Percentiles rank a stretch among this genome's conserved stretches.
These are phyloP conservation scores for Mycena latifolia DNA, from an alignment of 768 basidiomycete species.

Conservation along the genomic window DNA sequence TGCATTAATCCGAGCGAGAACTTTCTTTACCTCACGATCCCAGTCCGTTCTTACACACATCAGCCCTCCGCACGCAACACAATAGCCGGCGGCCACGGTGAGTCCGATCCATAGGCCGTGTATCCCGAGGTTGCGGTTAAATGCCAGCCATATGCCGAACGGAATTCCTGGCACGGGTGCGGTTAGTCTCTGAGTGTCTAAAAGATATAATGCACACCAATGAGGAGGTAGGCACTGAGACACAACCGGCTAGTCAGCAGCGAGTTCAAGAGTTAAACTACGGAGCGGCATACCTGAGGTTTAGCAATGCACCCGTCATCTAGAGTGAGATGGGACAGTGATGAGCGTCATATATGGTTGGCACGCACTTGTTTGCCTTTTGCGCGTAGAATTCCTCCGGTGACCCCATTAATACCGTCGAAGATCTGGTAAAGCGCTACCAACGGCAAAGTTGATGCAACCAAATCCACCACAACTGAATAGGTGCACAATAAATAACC, in stretches of 20 bases:
- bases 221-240: conserved; percentile 79
- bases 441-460: conserved; percentile 79
- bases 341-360: too few relatives aligned
- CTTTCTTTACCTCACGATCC: conserved; percentile 75
- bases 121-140: conserved; percentile 67
- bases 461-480: conserved; percentile 66
- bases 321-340: too few relatives aligned
- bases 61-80: conserved; percentile 64
- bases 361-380: conserved; percentile 75
- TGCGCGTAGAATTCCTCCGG: conserved; percentile 85
- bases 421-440: conserved; percentile 89
- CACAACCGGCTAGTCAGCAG: neutral
- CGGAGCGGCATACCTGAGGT: conserved; percentile 65
- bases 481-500: neutral
- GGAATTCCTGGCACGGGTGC: conserved; percentile 70
- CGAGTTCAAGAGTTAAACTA: neutral
- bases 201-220: conserved; percentile 57
- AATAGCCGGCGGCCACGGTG: conserved; percentile 73
- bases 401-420: conserved; percentile 79
- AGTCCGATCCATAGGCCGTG: conserved; percentile 90
- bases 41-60: conserved; percentile 74
- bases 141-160: conserved; percentile 82
- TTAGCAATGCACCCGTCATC: conserved; percentile 82
- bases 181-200: neutral
- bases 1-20: conserved; percentile 62